Percentiles rank a stretch among this genome's conserved stretches.
These are phyloP conservation scores for Claviceps sp. DNA, from an alignment of 2,329 filamentous ascomycete species.

Conservation along the genomic window DNA sequence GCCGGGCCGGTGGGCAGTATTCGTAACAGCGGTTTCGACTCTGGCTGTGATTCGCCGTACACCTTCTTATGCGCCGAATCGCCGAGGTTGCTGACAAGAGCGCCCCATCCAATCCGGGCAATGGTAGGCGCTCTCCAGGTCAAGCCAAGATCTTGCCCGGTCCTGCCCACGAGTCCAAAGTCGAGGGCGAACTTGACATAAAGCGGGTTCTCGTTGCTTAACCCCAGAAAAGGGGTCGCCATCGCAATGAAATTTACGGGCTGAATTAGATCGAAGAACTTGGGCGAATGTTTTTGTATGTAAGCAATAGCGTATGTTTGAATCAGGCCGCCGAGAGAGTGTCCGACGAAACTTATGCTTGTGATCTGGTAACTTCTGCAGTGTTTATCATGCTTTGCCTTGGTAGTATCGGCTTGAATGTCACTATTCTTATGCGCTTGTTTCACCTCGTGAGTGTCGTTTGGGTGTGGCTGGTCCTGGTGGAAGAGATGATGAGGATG, in stretches of 20 bases:
- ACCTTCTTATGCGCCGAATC: constrained; percentile 49
- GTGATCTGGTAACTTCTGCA: constrained; percentile 66
- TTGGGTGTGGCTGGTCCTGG: constrained; percentile 28
- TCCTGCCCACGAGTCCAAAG: constrained; percentile 90
- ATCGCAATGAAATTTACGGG: constrained; percentile 85
- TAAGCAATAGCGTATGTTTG: constrained; percentile 94
- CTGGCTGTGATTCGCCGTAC: constrained; percentile 51
- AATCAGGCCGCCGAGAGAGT: constrained; percentile 79
- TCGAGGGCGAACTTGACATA: constrained; percentile 96
- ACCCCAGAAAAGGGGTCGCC: constrained; percentile 74
- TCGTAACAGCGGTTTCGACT: constrained; percentile 75
- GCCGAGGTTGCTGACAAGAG: constrained; percentile 70
- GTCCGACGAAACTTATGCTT: constrained; percentile 88
- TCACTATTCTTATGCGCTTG: constrained; percentile 49
- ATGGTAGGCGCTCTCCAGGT: constrained; percentile 87
- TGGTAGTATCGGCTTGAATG: constrained; percentile 40
- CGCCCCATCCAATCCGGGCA: constrained; percentile 75
- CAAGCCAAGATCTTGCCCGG: constrained; percentile 85
- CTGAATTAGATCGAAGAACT: constrained; percentile 75
- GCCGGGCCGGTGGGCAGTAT: constrained; percentile 87
- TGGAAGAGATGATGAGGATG: constrained; percentile 20
- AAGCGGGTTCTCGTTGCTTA: constrained; percentile 94
- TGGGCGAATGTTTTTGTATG: constrained; percentile 87
- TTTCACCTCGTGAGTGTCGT: constrained; percentile 27
- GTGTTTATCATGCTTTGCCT: constrained; percentile 32